A percentile compares a stretch with the other conserved stretches of the same genome.
Conservation (phyloP, 2,329 filamentous ascomycete species). For the Diaporthe destruens region DNA sequence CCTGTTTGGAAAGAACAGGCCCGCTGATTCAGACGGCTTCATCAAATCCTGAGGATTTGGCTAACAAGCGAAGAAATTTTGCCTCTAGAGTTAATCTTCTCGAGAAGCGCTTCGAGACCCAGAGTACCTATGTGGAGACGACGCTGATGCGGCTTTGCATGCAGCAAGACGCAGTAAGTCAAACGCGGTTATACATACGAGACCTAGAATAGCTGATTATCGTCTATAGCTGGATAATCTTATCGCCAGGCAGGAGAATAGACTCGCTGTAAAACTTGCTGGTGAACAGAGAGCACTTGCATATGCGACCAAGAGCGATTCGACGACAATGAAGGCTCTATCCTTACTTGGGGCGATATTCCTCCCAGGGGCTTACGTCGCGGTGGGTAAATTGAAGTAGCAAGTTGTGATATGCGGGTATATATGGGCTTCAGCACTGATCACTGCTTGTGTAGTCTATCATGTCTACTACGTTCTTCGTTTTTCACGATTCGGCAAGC, state of each 20-base stretch:
- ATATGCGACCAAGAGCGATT: not conserved
- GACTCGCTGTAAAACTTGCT: not conserved
- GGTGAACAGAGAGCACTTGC: not conserved
- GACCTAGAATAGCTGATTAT: not conserved
- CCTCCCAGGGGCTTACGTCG: not conserved
- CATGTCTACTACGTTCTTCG: not conserved
- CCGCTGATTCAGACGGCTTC: not conserved
- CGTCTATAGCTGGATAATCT: not conserved
- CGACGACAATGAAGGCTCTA: not conserved
- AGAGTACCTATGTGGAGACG: not conserved
- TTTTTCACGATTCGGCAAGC: not conserved
- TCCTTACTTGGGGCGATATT: not conserved
- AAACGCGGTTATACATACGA: fast-evolving
- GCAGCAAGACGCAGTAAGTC: not conserved
- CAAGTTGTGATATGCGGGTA: not conserved
- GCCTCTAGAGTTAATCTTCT: not conserved
- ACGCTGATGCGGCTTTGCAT: not conserved
- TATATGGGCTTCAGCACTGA: not conserved
- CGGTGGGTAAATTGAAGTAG: not conserved
- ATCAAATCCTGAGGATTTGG: not conserved
- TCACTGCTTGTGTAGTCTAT: not conserved
- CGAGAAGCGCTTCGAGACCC: not conserved
- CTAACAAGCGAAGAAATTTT: not conserved
- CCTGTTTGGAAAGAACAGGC: not conserved
- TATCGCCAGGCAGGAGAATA: not conserved